phyloP scores from a whole-genome alignment of 768 basidiomycete species.

The Mycena capillaripes region DNA sequence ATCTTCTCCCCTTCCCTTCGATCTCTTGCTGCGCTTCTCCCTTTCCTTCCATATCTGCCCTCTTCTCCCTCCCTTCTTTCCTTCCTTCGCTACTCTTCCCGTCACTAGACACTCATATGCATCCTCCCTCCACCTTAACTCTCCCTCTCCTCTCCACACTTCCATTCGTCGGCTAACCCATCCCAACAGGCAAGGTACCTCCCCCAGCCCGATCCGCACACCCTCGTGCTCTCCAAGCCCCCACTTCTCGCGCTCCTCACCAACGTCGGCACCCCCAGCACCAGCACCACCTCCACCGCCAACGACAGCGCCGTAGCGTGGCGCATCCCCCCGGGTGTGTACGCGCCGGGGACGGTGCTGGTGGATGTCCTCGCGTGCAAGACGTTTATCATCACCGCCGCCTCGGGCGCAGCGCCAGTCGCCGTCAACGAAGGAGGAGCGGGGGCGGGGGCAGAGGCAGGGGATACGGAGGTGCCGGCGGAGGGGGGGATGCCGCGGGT shows the following conservation, averaged over 20 bases:
- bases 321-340: conserved; percentile 58
- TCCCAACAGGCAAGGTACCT: conserved; percentile 60
- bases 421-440: no score
- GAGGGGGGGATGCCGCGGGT: conserved; percentile 62
- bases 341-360: conserved; percentile 55
- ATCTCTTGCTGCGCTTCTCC: not conserved
- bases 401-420: no score
- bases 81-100: not conserved
- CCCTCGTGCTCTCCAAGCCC: conserved; percentile 66
- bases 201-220: conserved; percentile 51
- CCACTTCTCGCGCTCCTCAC: conserved; percentile 71
- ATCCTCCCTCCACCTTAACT: not conserved
- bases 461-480: conserved; percentile 55
- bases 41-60: not conserved
- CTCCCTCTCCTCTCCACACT: not conserved
- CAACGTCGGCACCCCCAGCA: conserved; percentile 60
- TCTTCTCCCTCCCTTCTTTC: not conserved
- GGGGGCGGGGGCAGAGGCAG: no score
- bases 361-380: conserved; percentile 69
- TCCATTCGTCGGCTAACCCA: not conserved
- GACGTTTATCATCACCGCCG: conserved; percentile 46
- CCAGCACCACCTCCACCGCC: no score
- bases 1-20: not conserved
- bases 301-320: conserved; percentile 51
- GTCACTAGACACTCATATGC: not conserved